A percentile compares a stretch with the other conserved stretches of the same genome.
These are phyloP conservation scores for Pestalotiopsis sp. DNA, from an alignment of 2,329 filamentous ascomycete genomes.

Conservation along the genomic window DNA sequence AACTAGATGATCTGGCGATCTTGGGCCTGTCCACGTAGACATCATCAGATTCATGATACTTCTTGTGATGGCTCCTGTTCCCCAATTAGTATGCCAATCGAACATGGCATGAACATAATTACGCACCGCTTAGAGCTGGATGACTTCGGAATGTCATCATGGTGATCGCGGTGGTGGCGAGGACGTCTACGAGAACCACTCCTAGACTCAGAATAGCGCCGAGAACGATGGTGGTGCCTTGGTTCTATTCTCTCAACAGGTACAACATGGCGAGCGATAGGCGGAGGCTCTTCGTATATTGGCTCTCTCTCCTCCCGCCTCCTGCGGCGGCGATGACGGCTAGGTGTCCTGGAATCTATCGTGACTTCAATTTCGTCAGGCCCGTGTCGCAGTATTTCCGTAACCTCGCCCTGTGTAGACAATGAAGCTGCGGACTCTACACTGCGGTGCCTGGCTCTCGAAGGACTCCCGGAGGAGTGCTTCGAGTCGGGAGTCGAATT, in stretches of 20 bases:
- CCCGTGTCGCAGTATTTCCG: not conserved
- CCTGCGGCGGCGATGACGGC: not conserved
- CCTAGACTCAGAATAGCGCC: constrained; percentile 23
- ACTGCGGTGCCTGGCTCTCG: constrained; percentile 35
- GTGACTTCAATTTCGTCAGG: not conserved
- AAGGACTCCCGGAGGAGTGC: constrained; percentile 35
- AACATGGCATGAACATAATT: constrained; percentile 16
- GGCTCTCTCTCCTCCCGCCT: constrained; percentile 11
- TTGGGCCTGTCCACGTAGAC: constrained; percentile 30
- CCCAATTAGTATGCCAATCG: constrained; percentile 16
- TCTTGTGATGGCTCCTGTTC: constrained; percentile 19
- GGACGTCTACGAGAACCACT: constrained; percentile 24
- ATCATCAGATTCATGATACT: constrained; percentile 33
- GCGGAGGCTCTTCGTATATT: constrained; percentile 15
- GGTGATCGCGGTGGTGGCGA: constrained; percentile 20
- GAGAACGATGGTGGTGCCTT: constrained; percentile 23
- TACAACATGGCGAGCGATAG: constrained; percentile 17
- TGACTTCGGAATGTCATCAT: constrained; percentile 25
- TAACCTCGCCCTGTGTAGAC: constrained; percentile 21
- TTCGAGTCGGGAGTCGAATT: constrained; percentile 39
- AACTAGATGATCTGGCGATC: constrained; percentile 31
- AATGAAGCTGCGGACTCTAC: constrained; percentile 38
- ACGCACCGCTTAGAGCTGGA: constrained; percentile 32
- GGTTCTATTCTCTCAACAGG: constrained; percentile 20
- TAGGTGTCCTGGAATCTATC: not conserved